Base-by-base conservation (phyloP, 1,284 basidiomycete genomes). In the Pseudozyma sp. region DNA sequence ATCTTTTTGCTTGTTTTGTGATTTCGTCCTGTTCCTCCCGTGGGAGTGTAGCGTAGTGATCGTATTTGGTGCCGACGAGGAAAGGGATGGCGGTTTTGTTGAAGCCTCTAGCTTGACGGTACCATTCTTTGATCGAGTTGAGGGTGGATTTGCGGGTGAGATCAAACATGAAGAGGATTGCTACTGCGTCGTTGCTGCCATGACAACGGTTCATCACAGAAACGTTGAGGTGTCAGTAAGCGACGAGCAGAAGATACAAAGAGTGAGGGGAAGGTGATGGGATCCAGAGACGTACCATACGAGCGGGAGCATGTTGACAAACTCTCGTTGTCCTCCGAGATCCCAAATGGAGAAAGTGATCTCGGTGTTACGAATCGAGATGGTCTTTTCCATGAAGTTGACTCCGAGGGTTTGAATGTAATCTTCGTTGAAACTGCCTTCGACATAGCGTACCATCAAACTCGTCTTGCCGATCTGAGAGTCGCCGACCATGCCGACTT, bases 341-440 rank as follows among this genome's bases (percentile, higher is more conserved):
- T 98, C 96, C 96, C 96, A 98, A 86, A 99, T 97, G 77, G 94
- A 97, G 87, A 99, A 98, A 3, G 95, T 98, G 87, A 98, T 97
- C 62, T 97, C 96, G 58, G 95, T 98, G 86, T 96, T 92, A 76
- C 95, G 91, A 78, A 98, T 96, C 61, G 92, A 93, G 81, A 98
- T 97, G 40, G 94, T 95, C 88, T 97, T 97, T 88, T 97, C 95
- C 95, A 98, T 97, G 86, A 97, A 97, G 87, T 97, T 97, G 87
- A 97, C 95, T 42, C 81, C 83, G 86, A 97, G 90, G 87, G 95
- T 97, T 89, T 98, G 96, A 86, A 98, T 97, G 87, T 98, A 98
- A 87, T 98, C 95, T 88, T 97, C 95, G 87, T 88, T 88, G 60
- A 74, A 76, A 39, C 38, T 77, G n/a, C 74, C 76, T 56, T 78